Evolutionary conservation across 2,329 filamentous ascomycete genomes (phyloP), one percentile per base, ranked within the genome.

Genomic region (Hypomyces perniciosus): DNA sequence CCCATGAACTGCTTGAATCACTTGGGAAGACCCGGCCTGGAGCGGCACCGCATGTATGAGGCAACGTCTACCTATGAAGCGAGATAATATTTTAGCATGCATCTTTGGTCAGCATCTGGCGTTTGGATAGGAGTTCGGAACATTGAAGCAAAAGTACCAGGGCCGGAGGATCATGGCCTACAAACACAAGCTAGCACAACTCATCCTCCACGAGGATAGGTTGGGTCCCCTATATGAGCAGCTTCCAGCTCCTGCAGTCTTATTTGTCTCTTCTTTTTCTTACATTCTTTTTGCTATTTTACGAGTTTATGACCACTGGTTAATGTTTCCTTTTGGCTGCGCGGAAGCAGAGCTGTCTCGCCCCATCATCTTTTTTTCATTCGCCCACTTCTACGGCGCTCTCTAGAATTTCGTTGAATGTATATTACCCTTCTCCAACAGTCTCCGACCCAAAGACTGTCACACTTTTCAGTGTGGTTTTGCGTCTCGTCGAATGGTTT

Each of bases 1-100:
- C 83, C 3, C 74, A 77, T 46, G 78, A 85, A 64, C 72, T 83
- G 35, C 68, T 83, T 6, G 75, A 80, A 59, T 77, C 74, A 13
- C 63, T 83, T 12, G 72, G 73, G 41, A 73, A 74, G 54, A 72
- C 71, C 31, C 68, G 73, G 52, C 62, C 73, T 10, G 76, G 73
- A 31, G 55, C 46, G 12, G 74, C 71, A 31, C 79, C 79, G 30
- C 73, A 72, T 10, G 73, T 83, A 45, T 82, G 65, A 75, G 53
- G 49, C 37, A 35, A 43, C 6, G 13, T 26, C 3, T 7, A 20
- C 28, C 26, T 35, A 34, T 27, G 26, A 12, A 49, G 27, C 28
- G 28, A 26, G 31, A 37, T 39, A 10, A 10, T 29, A 51, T 59
- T 61, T 63, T 60, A 62, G 57, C 62, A 59, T 51, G 51, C 47